A percentile compares a stretch with the other conserved stretches of the same genome.
Evolutionary conservation across 768 basidiomycete genomes (phyloP).

Genomic region (Suillus subaureus): DNA sequence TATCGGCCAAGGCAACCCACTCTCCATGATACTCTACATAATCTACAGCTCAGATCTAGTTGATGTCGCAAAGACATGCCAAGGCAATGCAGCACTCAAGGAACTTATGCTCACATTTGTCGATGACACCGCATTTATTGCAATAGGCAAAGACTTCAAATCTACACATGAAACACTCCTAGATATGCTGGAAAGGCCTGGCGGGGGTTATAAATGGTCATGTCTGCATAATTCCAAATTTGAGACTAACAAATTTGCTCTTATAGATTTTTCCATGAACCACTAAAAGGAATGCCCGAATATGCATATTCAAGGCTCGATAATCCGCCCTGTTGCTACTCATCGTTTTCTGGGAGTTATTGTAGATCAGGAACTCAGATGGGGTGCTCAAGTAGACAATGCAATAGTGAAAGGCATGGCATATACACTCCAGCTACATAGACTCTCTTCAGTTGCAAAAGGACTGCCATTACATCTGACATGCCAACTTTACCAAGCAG

Average conservation of each 20-base stretch:
- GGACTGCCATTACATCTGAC: too few relatives aligned
- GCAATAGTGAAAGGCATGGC: neutral
- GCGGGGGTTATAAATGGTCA: conserved; percentile 19
- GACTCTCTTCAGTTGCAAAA: too few relatives aligned
- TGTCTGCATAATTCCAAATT: conserved; percentile 20
- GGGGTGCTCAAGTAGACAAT: neutral
- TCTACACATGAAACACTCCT: conserved; percentile 13
- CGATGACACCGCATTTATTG: conserved; percentile 28
- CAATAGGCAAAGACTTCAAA: conserved; percentile 17
- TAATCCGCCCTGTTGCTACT: fast-evolving
- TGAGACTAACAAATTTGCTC: conserved; percentile 17
- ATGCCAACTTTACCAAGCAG: too few relatives aligned
- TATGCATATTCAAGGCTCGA: neutral
- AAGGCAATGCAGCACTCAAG: neutral
- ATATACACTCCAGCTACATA: neutral
- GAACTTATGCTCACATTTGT: conserved; percentile 21
- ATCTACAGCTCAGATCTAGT: conserved; percentile 27
- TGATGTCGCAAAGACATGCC: conserved; percentile 5
- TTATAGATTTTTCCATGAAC: conserved; percentile 4
- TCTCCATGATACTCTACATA: conserved; percentile 27
- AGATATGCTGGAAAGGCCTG: conserved; percentile 15
- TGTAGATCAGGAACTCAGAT: neutral
- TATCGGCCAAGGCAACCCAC: conserved; percentile 29
- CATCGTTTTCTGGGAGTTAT: neutral
- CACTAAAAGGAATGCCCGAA: neutral